Percentiles rank a stretch among this genome's conserved stretches.
Evolutionary conservation across 1,139 yeast genomes (phyloP).

Genomic region (Arxiozyma telluris): DNA sequence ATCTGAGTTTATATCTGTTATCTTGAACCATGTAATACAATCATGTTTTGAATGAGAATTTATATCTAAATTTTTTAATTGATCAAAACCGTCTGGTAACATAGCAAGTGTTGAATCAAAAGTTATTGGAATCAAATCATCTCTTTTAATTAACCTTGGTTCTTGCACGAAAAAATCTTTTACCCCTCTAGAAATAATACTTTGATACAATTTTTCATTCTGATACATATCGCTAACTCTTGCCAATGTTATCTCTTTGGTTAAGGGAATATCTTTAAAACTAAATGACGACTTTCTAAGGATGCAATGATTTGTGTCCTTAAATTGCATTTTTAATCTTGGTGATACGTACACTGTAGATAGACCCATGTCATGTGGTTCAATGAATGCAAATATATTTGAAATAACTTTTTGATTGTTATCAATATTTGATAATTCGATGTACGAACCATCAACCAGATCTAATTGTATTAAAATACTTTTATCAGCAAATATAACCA

Average conservation of each 20-base stretch:
- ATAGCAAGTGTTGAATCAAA: conserved; percentile 49
- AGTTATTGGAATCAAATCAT: conserved; percentile 68
- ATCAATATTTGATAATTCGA: conserved; percentile 8
- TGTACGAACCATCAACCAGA: conserved; percentile 20
- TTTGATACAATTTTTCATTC: conserved; percentile 66
- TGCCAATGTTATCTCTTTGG: conserved; percentile 20
- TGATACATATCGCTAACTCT: conserved; percentile 33
- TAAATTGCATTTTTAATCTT: conserved; percentile 18
- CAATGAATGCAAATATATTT: conserved; percentile 17
- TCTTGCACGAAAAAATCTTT: conserved; percentile 52
- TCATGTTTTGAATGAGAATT: conserved; percentile 38
- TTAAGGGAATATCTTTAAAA: conserved; percentile 35
- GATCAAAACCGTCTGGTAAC: conserved; percentile 9
- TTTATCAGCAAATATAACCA: conserved; percentile 21
- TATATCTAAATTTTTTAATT: neutral
- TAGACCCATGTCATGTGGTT: conserved; percentile 18
- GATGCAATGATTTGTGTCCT: conserved; percentile 5
- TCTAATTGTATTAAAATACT: conserved; percentile 15
- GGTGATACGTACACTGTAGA: conserved; percentile 20
- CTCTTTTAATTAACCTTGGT: conserved; percentile 48
- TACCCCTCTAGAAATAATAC: conserved; percentile 53
- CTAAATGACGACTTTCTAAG: conserved; percentile 28
- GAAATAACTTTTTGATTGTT: conserved; percentile 11
- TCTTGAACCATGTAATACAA: conserved; percentile 77
- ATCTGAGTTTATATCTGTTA: conserved; percentile 32